Base-by-base conservation (phyloP, 1,139 yeast genomes). In the Taphrina wiesneri region DNA sequence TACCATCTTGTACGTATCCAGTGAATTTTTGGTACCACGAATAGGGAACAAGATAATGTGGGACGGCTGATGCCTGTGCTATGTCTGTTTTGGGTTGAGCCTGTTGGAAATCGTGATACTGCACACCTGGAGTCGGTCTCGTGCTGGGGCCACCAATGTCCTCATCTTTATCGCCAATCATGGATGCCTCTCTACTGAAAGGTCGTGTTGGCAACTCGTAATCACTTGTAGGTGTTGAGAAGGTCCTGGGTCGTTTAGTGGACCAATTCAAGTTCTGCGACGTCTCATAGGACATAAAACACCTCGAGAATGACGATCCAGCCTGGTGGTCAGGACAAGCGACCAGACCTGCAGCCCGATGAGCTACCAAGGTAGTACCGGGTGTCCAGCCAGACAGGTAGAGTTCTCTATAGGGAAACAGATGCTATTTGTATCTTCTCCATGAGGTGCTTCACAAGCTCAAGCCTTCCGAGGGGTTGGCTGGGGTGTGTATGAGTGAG, bases 41-140 rank as follows among this genome's bases (percentile, higher is more conserved):
- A 21, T 30, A 34, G 3, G 64, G 64, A 2, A 60, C 43, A 11
- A 60, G 57, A 30, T 49, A 60, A 28, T 60, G 64, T 11, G 64
- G 64, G 2, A 39, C 49, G 15, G 56, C 64, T 30, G 57, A 52
- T 21, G 56, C 64, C 30, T 60, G 56, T n/a, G 57, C 64, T n/a
- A 60, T 49, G 13, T 54, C 59, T 4, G 46, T 36, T 34, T 54
- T 54, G 23, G 59, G 59, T 21, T 39, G 36, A 15, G 41, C 49
- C 7, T 36, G 28, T 39, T 54, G 21, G 19, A 39, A 54, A 9
- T 54, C 59, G 26, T 54, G 59, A 39, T 54, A 54, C 17, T 54
- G 59, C 2, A 54, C 49, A 23, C 59, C 59, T 5, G 59, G 49
- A 3, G 49, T 17, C 15, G 59, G 59, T 36, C 49, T 36, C 26